These are phyloP conservation scores for Colletotrichum camelliae DNA, from an alignment of 2,329 filamentous ascomycete species.

Conservation along the genomic window DNA sequence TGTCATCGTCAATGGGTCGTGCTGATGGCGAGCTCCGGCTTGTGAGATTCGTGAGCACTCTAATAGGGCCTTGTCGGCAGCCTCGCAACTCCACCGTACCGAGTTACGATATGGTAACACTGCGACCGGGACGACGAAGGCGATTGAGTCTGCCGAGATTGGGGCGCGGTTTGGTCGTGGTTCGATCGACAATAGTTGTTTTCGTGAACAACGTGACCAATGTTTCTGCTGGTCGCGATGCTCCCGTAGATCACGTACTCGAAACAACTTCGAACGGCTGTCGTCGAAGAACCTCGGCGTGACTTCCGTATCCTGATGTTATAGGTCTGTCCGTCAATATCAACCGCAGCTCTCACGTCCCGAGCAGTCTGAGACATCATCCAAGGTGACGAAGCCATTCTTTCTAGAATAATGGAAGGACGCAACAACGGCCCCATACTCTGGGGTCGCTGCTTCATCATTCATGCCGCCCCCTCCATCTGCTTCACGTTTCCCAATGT, in stretches of 20 bases:
- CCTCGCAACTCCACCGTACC: background rate
- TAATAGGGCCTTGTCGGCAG: background rate
- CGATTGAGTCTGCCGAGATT: slow-evolving; percentile 1
- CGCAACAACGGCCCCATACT: background rate
- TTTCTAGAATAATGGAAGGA: slow-evolving; percentile 18
- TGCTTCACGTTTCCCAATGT: slow-evolving; percentile 17
- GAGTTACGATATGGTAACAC: background rate
- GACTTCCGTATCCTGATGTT: slow-evolving; percentile 5
- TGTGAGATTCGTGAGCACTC: slow-evolving; percentile 6
- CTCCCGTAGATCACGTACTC: background rate
- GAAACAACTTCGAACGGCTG: background rate
- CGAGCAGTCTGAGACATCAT: background rate
- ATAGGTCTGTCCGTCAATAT: slow-evolving; percentile 1
- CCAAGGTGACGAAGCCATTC: background rate
- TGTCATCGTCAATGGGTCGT: slow-evolving; percentile 15
- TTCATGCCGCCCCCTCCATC: background rate
- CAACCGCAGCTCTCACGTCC: background rate
- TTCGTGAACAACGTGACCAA: background rate
- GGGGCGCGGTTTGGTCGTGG: background rate
- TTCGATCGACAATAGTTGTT: background rate
- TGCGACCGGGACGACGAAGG: background rate
- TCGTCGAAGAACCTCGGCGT: slow-evolving; percentile 1
- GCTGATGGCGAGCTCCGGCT: slow-evolving; percentile 16
- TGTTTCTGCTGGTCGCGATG: background rate
- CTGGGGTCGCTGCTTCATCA: slow-evolving; percentile 1